Percentiles rank a stretch among this genome's conserved stretches.
These are phyloP conservation scores for Schizosaccharomyces pombe DNA, from an alignment of 805 yeast species.

Conservation along the genomic window ASM294v3 CU329670.1:2743001-2743500, in stretches of 20 bases:
- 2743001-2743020: neutral
- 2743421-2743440: no score
- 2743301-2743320: neutral
- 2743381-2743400: no score
- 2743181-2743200: slow-evolving; percentile 20
- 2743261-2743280: neutral
- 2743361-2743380: no score
- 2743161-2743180: slow-evolving; percentile 6
- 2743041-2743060: neutral
- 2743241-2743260: neutral
- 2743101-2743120: slow-evolving; percentile 1
- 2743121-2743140: neutral
- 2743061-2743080: neutral
- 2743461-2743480: neutral
- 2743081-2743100: neutral
- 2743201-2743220: slow-evolving; percentile 24
- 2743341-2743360: no score
- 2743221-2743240: neutral
- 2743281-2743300: neutral
- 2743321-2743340: neutral
- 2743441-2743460: no score
- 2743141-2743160: neutral
- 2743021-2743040: neutral
- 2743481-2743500: neutral
- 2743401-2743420: no score